Percentiles rank a stretch among this genome's conserved stretches.
Conservation (phyloP, 148 eudicot species). For the Camellia lanceoleosa region DNA sequence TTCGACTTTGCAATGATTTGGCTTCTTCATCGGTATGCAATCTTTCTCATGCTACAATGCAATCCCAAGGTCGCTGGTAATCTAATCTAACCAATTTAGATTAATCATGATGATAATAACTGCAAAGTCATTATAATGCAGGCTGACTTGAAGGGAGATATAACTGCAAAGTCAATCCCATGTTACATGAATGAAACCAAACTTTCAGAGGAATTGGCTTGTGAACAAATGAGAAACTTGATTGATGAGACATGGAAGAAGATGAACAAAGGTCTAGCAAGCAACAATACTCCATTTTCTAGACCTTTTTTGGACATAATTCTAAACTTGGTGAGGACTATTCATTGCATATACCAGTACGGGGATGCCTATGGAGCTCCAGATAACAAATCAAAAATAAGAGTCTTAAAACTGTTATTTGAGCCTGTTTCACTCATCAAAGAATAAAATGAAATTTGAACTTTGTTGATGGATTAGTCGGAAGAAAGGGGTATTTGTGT, state of each 20-base stretch:
- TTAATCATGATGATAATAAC: no score
- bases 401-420: conserved; percentile 21
- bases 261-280: conserved; percentile 15
- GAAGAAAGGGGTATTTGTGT: no score
- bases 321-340: conserved; percentile 29
- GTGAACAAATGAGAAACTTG: conserved; percentile 22
- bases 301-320: conserved; percentile 19
- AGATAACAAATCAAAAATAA: conserved; percentile 10
- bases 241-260: conserved; percentile 34
- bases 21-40: conserved; percentile 22
- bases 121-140: neutral
- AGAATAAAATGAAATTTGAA: no score
- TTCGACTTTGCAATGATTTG: conserved; percentile 26
- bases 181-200: conserved; percentile 29
- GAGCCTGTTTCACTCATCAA: conserved; percentile 15
- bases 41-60: no score
- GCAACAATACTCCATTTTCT: conserved; percentile 11
- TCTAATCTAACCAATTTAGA: no score
- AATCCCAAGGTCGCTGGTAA: no score
- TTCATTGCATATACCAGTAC: conserved; percentile 28
- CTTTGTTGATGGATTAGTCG: no score
- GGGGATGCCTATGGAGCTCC: conserved; percentile 44
- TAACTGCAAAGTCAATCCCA: conserved; percentile 26
- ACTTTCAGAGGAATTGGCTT: conserved; percentile 21
- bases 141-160: conserved; percentile 36